Conservation (phyloP, 176 grass and related monocot genomes). For the Puya raimondii region DNA sequence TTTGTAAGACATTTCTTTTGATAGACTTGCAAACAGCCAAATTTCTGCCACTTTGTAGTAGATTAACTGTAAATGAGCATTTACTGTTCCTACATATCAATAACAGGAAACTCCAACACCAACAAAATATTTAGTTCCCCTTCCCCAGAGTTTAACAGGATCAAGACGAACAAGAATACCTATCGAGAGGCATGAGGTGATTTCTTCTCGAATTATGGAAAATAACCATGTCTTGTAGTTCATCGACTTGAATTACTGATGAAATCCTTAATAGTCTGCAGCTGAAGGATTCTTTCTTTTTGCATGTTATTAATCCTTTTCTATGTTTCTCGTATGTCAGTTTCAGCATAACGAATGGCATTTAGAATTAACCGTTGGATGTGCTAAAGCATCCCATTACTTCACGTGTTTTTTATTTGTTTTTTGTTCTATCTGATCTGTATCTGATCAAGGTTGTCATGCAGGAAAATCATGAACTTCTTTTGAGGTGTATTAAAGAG, state of each 20-base stretch:
- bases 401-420: background rate
- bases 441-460: slow-evolving; percentile 23
- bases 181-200: slow-evolving; percentile 81
- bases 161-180: slow-evolving; percentile 48
- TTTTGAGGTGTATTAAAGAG: slow-evolving; percentile 75
- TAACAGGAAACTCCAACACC: slow-evolving; percentile 64
- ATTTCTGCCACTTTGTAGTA: background rate
- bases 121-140: slow-evolving; percentile 49
- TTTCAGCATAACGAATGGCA: background rate
- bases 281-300: background rate
- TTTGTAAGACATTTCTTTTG: slow-evolving; percentile 58
- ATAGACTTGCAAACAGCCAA: slow-evolving; percentile 13
- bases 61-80: background rate
- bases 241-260: background rate
- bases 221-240: background rate
- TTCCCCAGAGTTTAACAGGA: slow-evolving; percentile 45
- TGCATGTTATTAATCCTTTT: background rate
- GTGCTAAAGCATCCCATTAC: background rate
- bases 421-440: slow-evolving; percentile 13
- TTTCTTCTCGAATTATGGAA: slow-evolving; percentile 2
- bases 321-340: background rate
- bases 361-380: background rate
- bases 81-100: slow-evolving; percentile 8
- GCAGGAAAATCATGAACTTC: slow-evolving; percentile 88
- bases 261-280: background rate